phyloP scores from a whole-genome alignment of 202 grass and related monocot species.

The Hordeum pubiflorum region DNA sequence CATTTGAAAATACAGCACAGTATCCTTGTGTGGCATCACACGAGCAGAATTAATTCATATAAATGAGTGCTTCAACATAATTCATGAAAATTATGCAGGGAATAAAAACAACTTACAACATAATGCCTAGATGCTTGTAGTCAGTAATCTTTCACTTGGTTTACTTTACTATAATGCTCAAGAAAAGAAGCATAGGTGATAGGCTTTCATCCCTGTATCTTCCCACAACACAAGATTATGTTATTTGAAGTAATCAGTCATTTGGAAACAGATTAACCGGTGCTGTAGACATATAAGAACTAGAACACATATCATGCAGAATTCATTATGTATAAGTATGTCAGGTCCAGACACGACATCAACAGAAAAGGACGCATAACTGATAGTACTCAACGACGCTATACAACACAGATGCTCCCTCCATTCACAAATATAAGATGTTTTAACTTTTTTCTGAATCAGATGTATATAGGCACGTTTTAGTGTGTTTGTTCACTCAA shows the following conservation, averaged over 20 bases:
- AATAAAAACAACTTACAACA: slow-evolving; percentile 17
- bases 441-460: no score
- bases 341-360: neutral
- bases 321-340: neutral
- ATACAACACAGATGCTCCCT: neutral
- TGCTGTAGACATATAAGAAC: slow-evolving; percentile 4
- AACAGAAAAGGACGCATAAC: neutral
- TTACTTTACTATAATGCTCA: slow-evolving; percentile 9
- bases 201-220: neutral
- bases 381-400: neutral
- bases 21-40: neutral
- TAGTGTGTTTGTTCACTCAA: no score
- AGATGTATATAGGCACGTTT: no score
- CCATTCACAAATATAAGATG: no score
- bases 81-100: neutral
- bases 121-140: neutral
- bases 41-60: neutral
- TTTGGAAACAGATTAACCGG: no score
- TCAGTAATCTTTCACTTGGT: neutral
- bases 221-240: neutral
- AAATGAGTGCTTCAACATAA: slow-evolving; percentile 1
- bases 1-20: neutral
- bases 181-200: neutral
- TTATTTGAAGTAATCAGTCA: neutral
- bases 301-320: neutral